These are phyloP conservation scores for Botrytis tulipae DNA, from an alignment of 2,329 filamentous ascomycete species.

Conservation along the genomic window DNA sequence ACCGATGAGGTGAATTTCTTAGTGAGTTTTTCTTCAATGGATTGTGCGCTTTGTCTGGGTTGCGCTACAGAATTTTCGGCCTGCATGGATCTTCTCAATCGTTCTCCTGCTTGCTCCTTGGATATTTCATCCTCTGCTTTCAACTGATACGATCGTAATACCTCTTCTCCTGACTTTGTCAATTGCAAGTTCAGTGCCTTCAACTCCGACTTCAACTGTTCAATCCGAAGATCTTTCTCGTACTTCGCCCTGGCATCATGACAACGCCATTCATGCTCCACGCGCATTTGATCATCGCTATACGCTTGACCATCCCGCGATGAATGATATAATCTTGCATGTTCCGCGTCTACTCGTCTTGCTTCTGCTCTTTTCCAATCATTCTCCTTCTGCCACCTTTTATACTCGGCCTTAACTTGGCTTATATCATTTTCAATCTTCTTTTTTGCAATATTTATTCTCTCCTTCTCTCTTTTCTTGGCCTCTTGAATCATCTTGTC, in stretches of 20 bases:
- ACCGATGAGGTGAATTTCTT: not conserved
- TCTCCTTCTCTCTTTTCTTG: not conserved
- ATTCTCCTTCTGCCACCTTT: too few species aligned
- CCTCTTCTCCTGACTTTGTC: not conserved
- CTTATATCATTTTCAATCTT: not conserved
- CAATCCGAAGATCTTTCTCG: not conserved
- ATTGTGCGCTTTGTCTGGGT: not conserved
- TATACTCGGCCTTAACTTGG: not conserved
- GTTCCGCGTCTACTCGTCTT: not conserved
- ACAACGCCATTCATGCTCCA: not conserved
- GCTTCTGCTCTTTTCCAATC: not conserved
- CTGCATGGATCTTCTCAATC: too few species aligned
- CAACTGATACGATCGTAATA: not conserved
- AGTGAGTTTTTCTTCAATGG: not conserved
- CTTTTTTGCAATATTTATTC: not conserved
- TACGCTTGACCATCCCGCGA: not conserved
- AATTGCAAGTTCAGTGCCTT: not conserved
- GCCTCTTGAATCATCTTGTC: not conserved
- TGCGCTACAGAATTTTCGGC: not conserved
- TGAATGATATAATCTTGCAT: not conserved
- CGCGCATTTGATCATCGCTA: fast-evolving
- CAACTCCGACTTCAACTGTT: not conserved
- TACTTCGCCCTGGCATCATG: not conserved
- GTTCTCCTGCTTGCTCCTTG: not conserved
- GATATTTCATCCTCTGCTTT: not conserved